A percentile compares a stretch with the other conserved stretches of the same genome.
Conservation (phyloP, 352 stramenopile genomes). For the Pythium vanterpoolii region DNA sequence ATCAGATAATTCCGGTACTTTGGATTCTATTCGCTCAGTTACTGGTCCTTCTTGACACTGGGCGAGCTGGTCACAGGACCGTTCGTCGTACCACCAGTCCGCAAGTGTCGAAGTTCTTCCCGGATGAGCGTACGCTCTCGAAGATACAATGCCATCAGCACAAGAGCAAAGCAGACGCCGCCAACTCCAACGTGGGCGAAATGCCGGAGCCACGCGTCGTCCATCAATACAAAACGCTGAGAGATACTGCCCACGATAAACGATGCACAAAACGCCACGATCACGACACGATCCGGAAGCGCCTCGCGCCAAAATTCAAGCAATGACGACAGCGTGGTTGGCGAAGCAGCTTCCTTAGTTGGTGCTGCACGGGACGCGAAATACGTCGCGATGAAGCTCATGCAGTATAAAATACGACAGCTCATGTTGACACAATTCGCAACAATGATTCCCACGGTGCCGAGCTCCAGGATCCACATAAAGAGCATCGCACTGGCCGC, state of each 20-base stretch:
- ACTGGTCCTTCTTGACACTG: slow-evolving; percentile 10
- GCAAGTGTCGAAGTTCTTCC: slow-evolving; percentile 18
- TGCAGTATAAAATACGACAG: slow-evolving; percentile 80
- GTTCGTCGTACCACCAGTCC: too few relatives aligned
- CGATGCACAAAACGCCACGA: slow-evolving; percentile 40
- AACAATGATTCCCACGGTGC: slow-evolving; percentile 72
- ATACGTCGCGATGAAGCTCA: slow-evolving; percentile 61
- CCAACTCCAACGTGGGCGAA: slow-evolving; percentile 46
- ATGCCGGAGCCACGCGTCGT: slow-evolving; percentile 36
- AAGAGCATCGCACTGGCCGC: slow-evolving; percentile 57
- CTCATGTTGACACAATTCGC: slow-evolving; percentile 88
- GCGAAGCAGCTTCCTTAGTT: neutral
- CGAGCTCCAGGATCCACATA: slow-evolving; percentile 53
- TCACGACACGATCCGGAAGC: slow-evolving; percentile 46
- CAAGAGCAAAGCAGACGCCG: slow-evolving; percentile 37
- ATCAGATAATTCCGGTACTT: neutral
- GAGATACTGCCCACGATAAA: slow-evolving; percentile 40
- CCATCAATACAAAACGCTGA: slow-evolving; percentile 34
- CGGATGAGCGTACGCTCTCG: slow-evolving; percentile 47
- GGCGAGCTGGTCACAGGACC: neutral
- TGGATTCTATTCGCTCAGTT: neutral
- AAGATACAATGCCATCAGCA: slow-evolving; percentile 37
- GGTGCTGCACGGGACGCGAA: slow-evolving; percentile 25
- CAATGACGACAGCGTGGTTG: slow-evolving; percentile 2
- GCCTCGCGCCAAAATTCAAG: slow-evolving; percentile 50